Percentiles rank a stretch among this genome's conserved stretches.
Evolutionary conservation across 352 stramenopile species (phyloP).

Genomic region (Thalassiosira mediterranea): DNA sequence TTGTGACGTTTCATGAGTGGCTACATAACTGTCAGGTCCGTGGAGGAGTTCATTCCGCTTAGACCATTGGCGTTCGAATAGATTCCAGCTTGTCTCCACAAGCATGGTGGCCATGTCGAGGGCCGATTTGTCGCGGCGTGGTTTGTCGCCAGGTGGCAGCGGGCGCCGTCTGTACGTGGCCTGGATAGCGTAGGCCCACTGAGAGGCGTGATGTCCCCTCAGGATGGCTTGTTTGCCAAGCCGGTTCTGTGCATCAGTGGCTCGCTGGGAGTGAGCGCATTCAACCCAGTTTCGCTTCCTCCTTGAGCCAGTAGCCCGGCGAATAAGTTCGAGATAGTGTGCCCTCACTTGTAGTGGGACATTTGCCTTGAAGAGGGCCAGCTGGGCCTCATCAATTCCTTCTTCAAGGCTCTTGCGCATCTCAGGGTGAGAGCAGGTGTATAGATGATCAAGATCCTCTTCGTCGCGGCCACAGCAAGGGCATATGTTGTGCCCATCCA

Average conservation of each 20-base stretch:
- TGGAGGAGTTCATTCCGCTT: neutral
- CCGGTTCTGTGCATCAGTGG: neutral
- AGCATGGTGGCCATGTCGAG: neutral
- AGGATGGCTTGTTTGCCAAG: neutral
- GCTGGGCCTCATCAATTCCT: neutral
- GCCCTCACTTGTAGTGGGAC: neutral
- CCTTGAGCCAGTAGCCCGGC: neutral
- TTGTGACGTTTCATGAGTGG: neutral
- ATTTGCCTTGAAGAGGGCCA: neutral
- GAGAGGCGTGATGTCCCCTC: neutral
- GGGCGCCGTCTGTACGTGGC: neutral
- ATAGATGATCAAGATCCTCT: conserved; percentile 1
- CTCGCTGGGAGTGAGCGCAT: neutral
- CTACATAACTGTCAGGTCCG: neutral
- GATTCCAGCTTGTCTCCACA: conserved; percentile 1
- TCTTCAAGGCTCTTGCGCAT: conserved; percentile 9
- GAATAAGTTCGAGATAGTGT: neutral
- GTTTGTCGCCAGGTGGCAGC: neutral
- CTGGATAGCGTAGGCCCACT: neutral
- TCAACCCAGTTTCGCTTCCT: neutral
- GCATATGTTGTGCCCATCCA: neutral
- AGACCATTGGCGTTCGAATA: neutral
- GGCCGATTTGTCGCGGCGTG: neutral
- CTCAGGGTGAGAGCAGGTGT: neutral
- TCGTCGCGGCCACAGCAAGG: conserved; percentile 2